phyloP scores from a whole-genome alignment of 805 yeast genomes.

The Torulaspora quercuum region DNA sequence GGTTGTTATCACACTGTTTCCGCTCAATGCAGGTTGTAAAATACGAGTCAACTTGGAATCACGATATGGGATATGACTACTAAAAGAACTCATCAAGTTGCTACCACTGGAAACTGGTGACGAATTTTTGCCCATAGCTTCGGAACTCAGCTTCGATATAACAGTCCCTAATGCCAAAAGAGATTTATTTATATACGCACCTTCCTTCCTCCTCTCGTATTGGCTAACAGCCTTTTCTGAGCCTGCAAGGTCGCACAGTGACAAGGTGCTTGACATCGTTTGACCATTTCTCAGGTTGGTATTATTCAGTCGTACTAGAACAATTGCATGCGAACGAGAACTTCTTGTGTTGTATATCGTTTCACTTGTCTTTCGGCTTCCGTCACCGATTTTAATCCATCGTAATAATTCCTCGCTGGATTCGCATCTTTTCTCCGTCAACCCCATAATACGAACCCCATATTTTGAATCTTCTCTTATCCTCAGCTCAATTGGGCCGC shows the following conservation, averaged over 20 bases:
- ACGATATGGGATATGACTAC: conserved; percentile 79
- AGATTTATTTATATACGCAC: conserved; percentile 88
- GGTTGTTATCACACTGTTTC: conserved; percentile 77
- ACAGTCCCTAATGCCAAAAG: conserved; percentile 87
- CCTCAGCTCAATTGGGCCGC: conserved; percentile 51
- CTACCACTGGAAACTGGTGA: conserved; percentile 16
- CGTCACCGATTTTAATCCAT: conserved; percentile 66
- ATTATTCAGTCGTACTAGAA: conserved; percentile 58
- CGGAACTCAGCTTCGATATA: conserved; percentile 67
- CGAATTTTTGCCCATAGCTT: conserved; percentile 25
- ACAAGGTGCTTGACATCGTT: conserved; percentile 56
- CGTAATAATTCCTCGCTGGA: conserved; percentile 58
- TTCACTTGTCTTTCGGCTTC: conserved; percentile 72
- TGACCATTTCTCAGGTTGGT: conserved; percentile 41
- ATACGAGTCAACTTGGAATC: conserved; percentile 89
- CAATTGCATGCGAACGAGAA: conserved; percentile 88
- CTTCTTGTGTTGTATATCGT: conserved; percentile 87
- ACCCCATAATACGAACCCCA: conserved; percentile 75
- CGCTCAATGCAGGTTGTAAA: conserved; percentile 88
- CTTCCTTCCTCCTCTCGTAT: conserved; percentile 84
- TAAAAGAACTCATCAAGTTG: conserved; percentile 17
- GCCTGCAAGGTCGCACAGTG: conserved; percentile 94
- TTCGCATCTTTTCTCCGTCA: conserved; percentile 57
- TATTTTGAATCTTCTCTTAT: conserved; percentile 70
- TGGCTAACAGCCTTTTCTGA: conserved; percentile 75